Base-by-base conservation (phyloP, 345 rosid genomes). In the Eucalyptus viminalis region DNA sequence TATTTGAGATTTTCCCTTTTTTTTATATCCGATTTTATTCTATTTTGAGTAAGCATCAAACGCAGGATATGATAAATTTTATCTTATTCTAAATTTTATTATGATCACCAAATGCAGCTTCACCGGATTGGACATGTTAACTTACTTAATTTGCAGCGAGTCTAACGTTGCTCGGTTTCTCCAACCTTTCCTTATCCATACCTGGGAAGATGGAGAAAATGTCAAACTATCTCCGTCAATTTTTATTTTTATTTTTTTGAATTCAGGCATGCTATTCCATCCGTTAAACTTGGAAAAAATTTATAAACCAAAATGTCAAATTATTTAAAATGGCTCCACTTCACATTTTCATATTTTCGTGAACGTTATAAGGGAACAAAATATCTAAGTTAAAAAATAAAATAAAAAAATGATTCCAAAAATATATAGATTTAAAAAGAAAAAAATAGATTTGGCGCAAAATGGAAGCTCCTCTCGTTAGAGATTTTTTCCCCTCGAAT, bases 61-160 rank as follows among this genome's bases (percentile, higher is more conserved):
- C 1, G 3, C 0, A 1, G 0, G 53, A 50, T 50, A 50, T 2
- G 3, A 50, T 49, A 50, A 50, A 14, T 50, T 50, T 50, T 3
- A 14, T 14, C 19, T 50, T 15, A 50, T 50, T 7, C 7, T 2
- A 1, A 50, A 15, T 50, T 50, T 50, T 50, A 50, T 50, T 50
- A 0, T 2, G 19, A 50, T 3, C 3, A 6, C 1, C 3, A 50
- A 50, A 50, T 6, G 7, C 1, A 50, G 3, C 53, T 17, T 34
- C 69, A 12, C 0, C 4, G 9, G 34, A 62, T 62, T 14, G 34
- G 15, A 58, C 65, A 58, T 1, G 14, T 72, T 72, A 1, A 72
- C 7, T 34, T 72, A 72, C 9, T 69, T 16, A 69, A 17, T 17
- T 1, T 34, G 25, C 25, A 0, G 0, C 11, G 19, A 62, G 8